A percentile compares a stretch with the other conserved stretches of the same genome.
Conservation (phyloP, 2,329 filamentous ascomycete species). For the Monosporascus sp. region DNA sequence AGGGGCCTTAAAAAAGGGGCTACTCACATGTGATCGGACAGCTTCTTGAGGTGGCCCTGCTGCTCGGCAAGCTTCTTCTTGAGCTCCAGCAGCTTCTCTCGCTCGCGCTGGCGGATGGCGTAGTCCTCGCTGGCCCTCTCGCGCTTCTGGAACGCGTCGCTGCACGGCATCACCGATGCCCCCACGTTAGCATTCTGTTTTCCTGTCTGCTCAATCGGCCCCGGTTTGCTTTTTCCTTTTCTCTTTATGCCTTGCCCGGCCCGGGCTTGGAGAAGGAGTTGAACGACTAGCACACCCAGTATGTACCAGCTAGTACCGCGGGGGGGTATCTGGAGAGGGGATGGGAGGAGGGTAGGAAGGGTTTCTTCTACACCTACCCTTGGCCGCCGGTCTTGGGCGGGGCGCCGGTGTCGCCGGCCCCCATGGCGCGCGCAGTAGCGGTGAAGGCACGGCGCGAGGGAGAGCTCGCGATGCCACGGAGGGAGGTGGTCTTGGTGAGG, state of each 20-base stretch:
- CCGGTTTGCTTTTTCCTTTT: background rate
- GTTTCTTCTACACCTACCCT: conserved; percentile 39
- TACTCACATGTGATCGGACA: conserved; percentile 80
- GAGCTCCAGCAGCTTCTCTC: conserved; percentile 79
- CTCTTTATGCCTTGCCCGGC: background rate
- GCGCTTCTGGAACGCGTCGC: conserved; percentile 88
- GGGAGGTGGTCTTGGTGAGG: conserved; percentile 49
- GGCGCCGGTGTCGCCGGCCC: conserved; percentile 64
- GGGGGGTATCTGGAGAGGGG: background rate
- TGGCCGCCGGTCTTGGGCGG: conserved; percentile 48
- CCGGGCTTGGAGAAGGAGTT: no score
- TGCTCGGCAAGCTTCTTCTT: conserved; percentile 71
- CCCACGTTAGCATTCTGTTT: conserved; percentile 12
- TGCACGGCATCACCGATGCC: conserved; percentile 30
- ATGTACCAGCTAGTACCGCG: no score
- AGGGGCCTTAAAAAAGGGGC: conserved; percentile 1
- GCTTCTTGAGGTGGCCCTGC: conserved; percentile 75
- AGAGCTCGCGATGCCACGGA: conserved; percentile 48
- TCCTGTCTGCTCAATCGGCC: conserved; percentile 2
- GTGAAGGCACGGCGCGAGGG: conserved; percentile 54
- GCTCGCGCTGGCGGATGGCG: conserved; percentile 82
- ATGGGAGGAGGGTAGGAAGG: background rate
- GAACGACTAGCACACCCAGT: no score
- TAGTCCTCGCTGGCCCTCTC: conserved; percentile 83
- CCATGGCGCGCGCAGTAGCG: conserved; percentile 58